Evolutionary conservation across 192 early-diverging fungal species (phyloP), one percentile per base, ranked within the genome.

Genomic region (Chytriomyces confervae): DNA sequence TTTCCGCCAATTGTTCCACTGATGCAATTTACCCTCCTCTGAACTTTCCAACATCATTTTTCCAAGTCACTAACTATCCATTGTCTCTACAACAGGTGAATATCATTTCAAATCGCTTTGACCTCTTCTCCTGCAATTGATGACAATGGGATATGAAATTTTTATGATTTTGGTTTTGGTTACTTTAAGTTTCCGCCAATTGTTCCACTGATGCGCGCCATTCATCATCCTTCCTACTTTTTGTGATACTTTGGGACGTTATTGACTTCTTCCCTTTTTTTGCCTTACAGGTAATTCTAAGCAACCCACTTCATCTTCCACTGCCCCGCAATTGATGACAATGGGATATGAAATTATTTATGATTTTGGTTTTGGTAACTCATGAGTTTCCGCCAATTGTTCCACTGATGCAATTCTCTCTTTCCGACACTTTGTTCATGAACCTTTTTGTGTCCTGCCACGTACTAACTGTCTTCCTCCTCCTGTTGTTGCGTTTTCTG

Each of bases 1-100:
- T 47, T 68, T 68, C 24, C 69, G 29, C 69, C 69, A 72, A 72
- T 60, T 72, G 69, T 72, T 69, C 49, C 67, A 69, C 67, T 69
- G 43, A 69, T 49, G 44, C 61, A 11, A 13, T 43, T 10, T 3
- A 74, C 10, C 18, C 67, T 44, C 9, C 47, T 69, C n/a, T 36
- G 36, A 4, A 36, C 36, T 36, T 36, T 36, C 36, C 36, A 36
- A 36, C 36, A 36, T 36, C 36, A 36, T 36, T 36, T 36, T 36
- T 36, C 0, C 36, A 36, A 36, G 36, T 36, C 36, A 4, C 36
- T 36, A 36, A 36, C 4, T 36, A 2, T 36, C 2, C 4, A 36
- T 36, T 36, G 2, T 36, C 4, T 36, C 36, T 36, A 36, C 36
- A 36, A 36, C 36, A 36, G 36, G 36, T 36, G 36, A 36, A 1